Evolutionary conservation across 2,329 filamentous ascomycete species (phyloP).

Genomic region (Moelleriella libera): DNA sequence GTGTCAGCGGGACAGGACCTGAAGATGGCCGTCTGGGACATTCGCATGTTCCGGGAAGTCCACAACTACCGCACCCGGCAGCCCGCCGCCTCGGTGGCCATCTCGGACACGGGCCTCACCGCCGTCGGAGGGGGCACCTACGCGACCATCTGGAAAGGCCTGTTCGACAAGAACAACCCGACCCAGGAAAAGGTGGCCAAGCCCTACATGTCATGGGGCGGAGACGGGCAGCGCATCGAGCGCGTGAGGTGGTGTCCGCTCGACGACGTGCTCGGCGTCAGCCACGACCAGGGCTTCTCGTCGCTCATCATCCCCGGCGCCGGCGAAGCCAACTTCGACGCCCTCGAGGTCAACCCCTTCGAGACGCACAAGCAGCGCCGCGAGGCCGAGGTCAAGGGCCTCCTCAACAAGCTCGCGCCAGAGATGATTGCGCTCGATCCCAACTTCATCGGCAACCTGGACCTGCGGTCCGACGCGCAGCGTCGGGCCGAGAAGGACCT

Average conservation of each 20-base stretch:
- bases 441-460: constrained; percentile 78
- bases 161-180: constrained; percentile 60
- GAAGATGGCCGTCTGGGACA: constrained; percentile 91
- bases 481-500: constrained; percentile 64
- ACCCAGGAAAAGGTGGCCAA: constrained; percentile 70
- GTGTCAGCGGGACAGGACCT: constrained; percentile 81
- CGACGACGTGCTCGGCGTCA: constrained; percentile 80
- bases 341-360: constrained; percentile 87
- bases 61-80: constrained; percentile 76
- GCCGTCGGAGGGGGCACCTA: constrained; percentile 87
- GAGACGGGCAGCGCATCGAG: constrained; percentile 69
- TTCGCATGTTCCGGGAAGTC: constrained; percentile 86
- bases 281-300: constrained; percentile 75
- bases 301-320: constrained; percentile 84
- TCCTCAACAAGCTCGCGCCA: constrained; percentile 89
- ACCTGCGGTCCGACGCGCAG: constrained; percentile 67
- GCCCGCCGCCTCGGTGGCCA: constrained; percentile 70
- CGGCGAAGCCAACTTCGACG: constrained; percentile 95
- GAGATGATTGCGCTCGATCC: constrained; percentile 96
- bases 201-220: constrained; percentile 89
- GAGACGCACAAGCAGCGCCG: constrained; percentile 87
- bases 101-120: constrained; percentile 78
- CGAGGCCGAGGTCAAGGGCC: constrained; percentile 74
- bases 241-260: constrained; percentile 85
- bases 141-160: constrained; percentile 78